Evolutionary conservation across 129 eudicot genomes (phyloP).

Genomic region (Glebionis coronaria): DNA sequence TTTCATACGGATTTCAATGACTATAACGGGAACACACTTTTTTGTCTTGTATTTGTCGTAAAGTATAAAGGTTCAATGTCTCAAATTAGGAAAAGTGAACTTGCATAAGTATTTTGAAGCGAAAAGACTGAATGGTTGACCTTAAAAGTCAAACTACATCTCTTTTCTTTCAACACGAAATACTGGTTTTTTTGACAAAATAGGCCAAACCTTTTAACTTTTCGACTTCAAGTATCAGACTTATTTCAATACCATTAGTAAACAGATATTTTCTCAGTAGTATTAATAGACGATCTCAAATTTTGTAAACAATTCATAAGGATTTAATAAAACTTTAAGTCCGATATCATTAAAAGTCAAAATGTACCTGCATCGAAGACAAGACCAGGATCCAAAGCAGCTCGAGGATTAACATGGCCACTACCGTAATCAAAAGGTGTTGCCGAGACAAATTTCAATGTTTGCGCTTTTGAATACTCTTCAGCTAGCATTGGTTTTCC

Average conservation of each 20-base stretch:
- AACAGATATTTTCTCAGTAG: not conserved
- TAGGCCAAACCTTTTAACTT: not conserved
- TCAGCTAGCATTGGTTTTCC: slow-evolving; percentile 92
- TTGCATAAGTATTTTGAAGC: not conserved
- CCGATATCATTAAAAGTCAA: slow-evolving; percentile 1
- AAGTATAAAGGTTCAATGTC: not conserved
- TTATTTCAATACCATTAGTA: not conserved
- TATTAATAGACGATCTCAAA: too few species aligned
- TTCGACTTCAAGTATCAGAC: not conserved
- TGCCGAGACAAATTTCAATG: slow-evolving; percentile 64
- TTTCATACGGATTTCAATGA: not conserved
- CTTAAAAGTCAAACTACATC: slow-evolving; percentile 3
- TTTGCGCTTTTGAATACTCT: slow-evolving; percentile 70
- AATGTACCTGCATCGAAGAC: slow-evolving; percentile 82
- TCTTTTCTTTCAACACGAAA: not conserved
- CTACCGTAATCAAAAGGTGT: slow-evolving; percentile 98
- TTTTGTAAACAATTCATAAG: too few species aligned
- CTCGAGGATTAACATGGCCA: slow-evolving; percentile 95
- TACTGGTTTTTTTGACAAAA: not conserved
- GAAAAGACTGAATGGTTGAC: slow-evolving; percentile 3
- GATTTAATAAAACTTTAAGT: not conserved
- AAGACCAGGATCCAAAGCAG: slow-evolving; percentile 93
- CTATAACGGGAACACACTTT: not conserved
- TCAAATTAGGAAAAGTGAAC: not conserved
- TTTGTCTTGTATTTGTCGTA: not conserved